Evolutionary conservation across 73 alveolate species (phyloP).

Genomic region (Paramecium pentaurelia): DNA sequence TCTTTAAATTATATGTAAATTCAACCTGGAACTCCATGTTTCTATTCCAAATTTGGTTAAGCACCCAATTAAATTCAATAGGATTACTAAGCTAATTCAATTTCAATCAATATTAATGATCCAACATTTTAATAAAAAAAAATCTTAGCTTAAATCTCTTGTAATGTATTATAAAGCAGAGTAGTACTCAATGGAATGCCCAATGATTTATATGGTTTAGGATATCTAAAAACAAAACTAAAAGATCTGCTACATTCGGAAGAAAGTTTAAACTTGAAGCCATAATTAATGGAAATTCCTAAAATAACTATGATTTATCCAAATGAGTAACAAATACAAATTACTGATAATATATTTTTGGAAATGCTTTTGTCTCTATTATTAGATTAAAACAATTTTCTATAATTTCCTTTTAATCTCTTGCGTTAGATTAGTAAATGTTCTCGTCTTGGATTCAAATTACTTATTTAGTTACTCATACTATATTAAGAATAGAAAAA

Average conservation of each 20-base stretch:
- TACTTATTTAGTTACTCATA: not conserved
- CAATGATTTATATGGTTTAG: not conserved
- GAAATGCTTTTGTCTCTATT: not conserved
- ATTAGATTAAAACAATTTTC: not conserved
- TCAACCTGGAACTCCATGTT: not conserved
- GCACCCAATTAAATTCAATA: not conserved
- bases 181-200: slow-evolving; percentile 32
- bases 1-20: not conserved
- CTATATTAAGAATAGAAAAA: not conserved
- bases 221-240: not conserved
- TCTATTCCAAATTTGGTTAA: slow-evolving; percentile 15
- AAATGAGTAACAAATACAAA: not conserved
- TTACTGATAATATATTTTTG: not conserved
- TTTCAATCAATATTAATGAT: not conserved
- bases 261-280: not conserved
- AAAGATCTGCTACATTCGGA: not conserved
- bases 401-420: not conserved
- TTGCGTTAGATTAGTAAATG: not conserved
- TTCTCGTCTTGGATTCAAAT: not conserved
- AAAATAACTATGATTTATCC: not conserved
- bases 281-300: not conserved
- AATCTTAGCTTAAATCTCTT: not conserved
- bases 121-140: not conserved
- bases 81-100: not conserved
- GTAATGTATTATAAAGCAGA: not conserved